Evolutionary conservation across 768 basidiomycete genomes (phyloP), one percentile per base, ranked within the genome.

Genomic region (Psilocybe azurescens): DNA sequence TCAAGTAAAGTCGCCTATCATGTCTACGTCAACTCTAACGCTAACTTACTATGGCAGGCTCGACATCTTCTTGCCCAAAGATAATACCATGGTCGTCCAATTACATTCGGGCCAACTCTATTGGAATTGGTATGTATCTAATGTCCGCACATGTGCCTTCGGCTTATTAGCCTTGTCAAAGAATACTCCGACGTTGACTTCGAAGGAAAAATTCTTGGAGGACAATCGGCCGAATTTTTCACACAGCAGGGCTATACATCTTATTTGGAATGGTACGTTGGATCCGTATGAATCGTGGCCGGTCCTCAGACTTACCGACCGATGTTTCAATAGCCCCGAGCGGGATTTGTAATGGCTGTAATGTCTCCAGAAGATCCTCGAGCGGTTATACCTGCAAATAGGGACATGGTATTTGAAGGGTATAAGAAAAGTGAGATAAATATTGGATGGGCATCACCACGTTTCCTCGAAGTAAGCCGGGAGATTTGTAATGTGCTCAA

Each of bases 61-160:
- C 51, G 3, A 52, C 51, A 8, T 52, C 51, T 11, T 52, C 51
- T 6, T 52, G 51, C 14, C 51, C 51, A 1, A 52, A 52, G 28
- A 52, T 30, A 13, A 52, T 52, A 6, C 51, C 51, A 52, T 52
- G 51, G 51, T 30, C 51, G n/a, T 52, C 51, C 18, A 52, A 52
- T n/a, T 52, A 52, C 51, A 52, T 52, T 24, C 18, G 51, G 1
- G 51, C 51, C 6, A 52, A 52, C n/a, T 30, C 51, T 16, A 52
- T 52, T 29, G 51, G 28, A 3, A 52, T 52, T n/a, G 51, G 51
- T 52, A 29, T 3, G 51, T 33, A 29, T 29, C 24, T 24, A 0
- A 11, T 52, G 28, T 32, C 20, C 10, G 5, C 6, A 52, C 6
- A 6, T 52, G 10, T 20, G 49, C 28, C 49, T 28, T 24, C n/a